These are phyloP conservation scores for Penicillium coprophilum DNA, from an alignment of 495 filamentous ascomycete species.

Conservation along the genomic window DNA sequence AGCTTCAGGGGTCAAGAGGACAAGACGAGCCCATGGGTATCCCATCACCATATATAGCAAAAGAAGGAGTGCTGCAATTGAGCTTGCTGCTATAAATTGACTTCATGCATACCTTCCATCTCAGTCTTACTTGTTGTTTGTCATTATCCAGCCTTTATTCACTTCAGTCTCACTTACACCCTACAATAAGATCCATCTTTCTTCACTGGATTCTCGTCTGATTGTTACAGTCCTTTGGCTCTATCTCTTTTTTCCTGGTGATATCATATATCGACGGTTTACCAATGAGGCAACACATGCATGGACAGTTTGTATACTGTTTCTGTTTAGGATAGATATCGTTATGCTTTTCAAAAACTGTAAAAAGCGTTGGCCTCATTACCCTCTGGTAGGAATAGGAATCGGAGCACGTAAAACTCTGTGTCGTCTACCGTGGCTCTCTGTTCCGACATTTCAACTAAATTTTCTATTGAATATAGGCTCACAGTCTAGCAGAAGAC, in stretches of 20 bases:
- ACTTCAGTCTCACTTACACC: not conserved
- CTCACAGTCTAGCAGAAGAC: not conserved
- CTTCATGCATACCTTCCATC: not conserved
- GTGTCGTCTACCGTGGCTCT: not conserved
- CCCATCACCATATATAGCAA: too few species aligned
- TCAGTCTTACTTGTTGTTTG: not conserved
- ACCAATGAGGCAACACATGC: not conserved
- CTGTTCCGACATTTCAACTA: too few species aligned
- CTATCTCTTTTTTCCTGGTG: not conserved
- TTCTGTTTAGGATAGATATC: not conserved
- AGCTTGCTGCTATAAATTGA: not conserved
- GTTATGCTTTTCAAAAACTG: not conserved
- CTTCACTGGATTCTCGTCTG: not conserved
- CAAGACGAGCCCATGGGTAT: too few species aligned
- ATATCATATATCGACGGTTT: not conserved
- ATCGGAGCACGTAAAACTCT: not conserved
- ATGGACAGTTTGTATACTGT: not conserved
- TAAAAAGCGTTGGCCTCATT: not conserved
- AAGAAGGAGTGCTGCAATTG: too few species aligned
- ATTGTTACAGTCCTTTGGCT: too few species aligned
- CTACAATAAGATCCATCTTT: not conserved
- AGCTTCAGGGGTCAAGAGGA: too few species aligned
- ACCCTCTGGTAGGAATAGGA: not conserved
- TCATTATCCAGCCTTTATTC: not conserved
- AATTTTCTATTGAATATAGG: not conserved